phyloP scores from a whole-genome alignment of 108 stramenopile species.

The Nitzschia sp. region DNA sequence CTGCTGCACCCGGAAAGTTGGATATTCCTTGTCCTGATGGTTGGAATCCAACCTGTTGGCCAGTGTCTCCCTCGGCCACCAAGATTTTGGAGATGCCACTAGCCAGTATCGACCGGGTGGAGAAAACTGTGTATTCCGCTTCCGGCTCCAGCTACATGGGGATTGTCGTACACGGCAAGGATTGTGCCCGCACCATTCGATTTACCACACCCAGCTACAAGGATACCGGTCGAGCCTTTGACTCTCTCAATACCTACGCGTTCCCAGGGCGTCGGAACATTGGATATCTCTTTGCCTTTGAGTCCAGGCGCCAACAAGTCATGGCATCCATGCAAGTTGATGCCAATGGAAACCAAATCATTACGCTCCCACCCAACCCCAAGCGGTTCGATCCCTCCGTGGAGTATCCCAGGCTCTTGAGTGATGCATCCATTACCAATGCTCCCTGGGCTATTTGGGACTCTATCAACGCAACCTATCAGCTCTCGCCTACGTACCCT shows the following conservation, averaged over 20 bases:
- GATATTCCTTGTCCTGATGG: slow-evolving; percentile 26
- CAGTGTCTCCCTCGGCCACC: slow-evolving; percentile 29
- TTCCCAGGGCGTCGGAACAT: slow-evolving; percentile 84
- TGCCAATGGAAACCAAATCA: slow-evolving; percentile 32
- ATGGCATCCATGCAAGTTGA: slow-evolving; percentile 49
- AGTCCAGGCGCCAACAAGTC: slow-evolving; percentile 71
- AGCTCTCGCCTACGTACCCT: slow-evolving; percentile 86
- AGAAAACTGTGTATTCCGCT: slow-evolving; percentile 55
- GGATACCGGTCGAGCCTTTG: slow-evolving; percentile 72
- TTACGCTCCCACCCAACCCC: slow-evolving; percentile 53
- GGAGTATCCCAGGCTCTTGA: slow-evolving; percentile 62
- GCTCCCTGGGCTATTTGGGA: slow-evolving; percentile 61
- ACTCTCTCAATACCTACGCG: slow-evolving; percentile 80
- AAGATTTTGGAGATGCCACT: slow-evolving; percentile 73
- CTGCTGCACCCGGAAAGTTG: slow-evolving; percentile 3
- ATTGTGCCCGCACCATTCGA: slow-evolving; percentile 64
- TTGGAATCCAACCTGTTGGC: slow-evolving; percentile 40
- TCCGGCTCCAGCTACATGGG: slow-evolving; percentile 42
- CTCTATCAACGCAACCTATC: slow-evolving; percentile 67
- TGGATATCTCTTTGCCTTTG: slow-evolving; percentile 90
- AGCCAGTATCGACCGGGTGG: slow-evolving; percentile 80
- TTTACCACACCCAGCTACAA: slow-evolving; percentile 71
- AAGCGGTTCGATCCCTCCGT: slow-evolving; percentile 67
- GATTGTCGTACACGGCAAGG: slow-evolving; percentile 53
- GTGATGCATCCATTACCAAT: slow-evolving; percentile 27